Evolutionary conservation across 768 basidiomycete genomes (phyloP).

Genomic region (Boletus sp.): DNA sequence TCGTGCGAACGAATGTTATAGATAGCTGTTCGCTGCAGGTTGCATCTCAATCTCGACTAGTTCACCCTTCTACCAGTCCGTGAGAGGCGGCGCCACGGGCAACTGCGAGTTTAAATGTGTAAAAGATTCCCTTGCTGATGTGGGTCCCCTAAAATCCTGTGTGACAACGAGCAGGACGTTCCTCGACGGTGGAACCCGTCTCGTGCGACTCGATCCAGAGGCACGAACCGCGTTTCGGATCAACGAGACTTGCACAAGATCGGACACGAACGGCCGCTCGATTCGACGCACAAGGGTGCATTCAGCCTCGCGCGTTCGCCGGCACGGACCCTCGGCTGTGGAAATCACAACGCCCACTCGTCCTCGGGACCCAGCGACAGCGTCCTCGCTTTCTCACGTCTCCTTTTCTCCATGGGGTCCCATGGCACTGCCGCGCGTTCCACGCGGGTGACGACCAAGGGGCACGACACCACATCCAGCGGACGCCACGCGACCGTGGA

Average conservation of each 20-base stretch:
- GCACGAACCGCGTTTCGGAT: background rate
- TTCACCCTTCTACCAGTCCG: background rate
- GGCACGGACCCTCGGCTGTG: background rate
- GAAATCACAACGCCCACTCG: slow-evolving; percentile 15
- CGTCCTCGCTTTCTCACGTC: slow-evolving; percentile 29
- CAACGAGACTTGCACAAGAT: background rate
- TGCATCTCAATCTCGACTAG: background rate
- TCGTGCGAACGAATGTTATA: background rate
- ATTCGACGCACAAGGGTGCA: background rate
- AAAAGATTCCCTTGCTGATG: background rate
- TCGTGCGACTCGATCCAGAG: background rate
- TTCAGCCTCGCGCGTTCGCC: background rate
- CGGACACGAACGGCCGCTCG: background rate
- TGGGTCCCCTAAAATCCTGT: background rate
- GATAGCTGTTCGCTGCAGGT: background rate
- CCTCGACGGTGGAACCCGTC: background rate
- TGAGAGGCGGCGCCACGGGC: no score
- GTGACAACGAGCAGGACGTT: background rate
- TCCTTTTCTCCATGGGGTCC: slow-evolving; percentile 12
- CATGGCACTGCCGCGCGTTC: slow-evolving; percentile 26
- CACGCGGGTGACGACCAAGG: slow-evolving; percentile 21
- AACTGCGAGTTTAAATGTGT: background rate
- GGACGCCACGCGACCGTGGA: slow-evolving; percentile 16
- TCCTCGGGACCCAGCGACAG: slow-evolving; percentile 23
- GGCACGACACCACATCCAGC: slow-evolving; percentile 21